phyloP scores from a whole-genome alignment of 2,329 filamentous ascomycete species.

The Venturia asperata region DNA sequence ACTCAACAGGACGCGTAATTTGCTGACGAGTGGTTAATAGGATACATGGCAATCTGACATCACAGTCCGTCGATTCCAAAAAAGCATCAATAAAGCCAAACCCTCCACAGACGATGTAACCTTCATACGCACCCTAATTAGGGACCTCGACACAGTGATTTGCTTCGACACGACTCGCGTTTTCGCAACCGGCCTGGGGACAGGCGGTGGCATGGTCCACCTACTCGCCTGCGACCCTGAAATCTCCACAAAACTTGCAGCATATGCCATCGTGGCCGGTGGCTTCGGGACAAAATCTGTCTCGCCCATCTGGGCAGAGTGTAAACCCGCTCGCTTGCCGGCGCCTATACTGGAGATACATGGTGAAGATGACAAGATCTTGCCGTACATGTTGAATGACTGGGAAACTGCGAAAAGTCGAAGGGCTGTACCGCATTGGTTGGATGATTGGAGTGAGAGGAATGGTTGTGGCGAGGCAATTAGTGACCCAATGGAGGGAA shows the following conservation, averaged over 20 bases:
- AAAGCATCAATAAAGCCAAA: background rate
- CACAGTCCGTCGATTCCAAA: slow-evolving; percentile 4
- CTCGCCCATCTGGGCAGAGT: slow-evolving; percentile 8
- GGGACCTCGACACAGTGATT: slow-evolving; percentile 18
- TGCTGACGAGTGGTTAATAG: background rate
- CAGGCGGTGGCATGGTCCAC: slow-evolving; percentile 17
- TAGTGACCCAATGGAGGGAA: slow-evolving; percentile 9
- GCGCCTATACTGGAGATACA: slow-evolving; percentile 17
- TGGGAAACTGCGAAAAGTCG: slow-evolving; percentile 18
- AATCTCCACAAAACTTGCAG: slow-evolving; percentile 11
- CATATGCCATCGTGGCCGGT: slow-evolving; percentile 15
- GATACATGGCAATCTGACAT: slow-evolving; percentile 18
- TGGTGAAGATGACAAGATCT: slow-evolving; percentile 16
- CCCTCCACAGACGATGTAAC: slow-evolving; percentile 10
- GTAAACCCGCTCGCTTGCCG: background rate
- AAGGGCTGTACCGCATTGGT: slow-evolving; percentile 12
- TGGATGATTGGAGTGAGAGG: slow-evolving; percentile 18
- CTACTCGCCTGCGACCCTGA: slow-evolving; percentile 18
- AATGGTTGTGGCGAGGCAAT: slow-evolving; percentile 16
- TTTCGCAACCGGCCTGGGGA: slow-evolving; percentile 18
- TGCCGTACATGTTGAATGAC: slow-evolving; percentile 15
- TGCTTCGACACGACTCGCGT: slow-evolving; percentile 17
- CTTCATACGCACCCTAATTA: slow-evolving; percentile 1
- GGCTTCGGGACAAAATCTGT: slow-evolving; percentile 5
- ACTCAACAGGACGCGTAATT: background rate